These are phyloP conservation scores for Rhododendron simsii DNA, from an alignment of 148 eudicot genomes.

Conservation along the genomic window DNA sequence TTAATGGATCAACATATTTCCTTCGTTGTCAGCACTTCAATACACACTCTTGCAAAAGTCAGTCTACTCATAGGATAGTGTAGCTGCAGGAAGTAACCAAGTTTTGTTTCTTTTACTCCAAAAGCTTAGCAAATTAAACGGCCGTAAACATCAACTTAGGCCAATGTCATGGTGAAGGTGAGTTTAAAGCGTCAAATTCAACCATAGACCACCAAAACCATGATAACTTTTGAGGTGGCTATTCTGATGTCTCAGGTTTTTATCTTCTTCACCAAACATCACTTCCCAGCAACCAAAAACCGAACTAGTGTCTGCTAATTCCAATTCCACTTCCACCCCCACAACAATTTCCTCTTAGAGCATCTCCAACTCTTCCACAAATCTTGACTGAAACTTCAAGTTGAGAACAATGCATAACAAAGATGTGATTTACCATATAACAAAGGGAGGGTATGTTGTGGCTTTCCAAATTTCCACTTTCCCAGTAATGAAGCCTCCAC, in stretches of 20 bases:
- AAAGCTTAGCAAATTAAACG: neutral
- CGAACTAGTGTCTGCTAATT: neutral
- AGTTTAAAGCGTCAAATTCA: neutral
- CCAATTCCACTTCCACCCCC: neutral
- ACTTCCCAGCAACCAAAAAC: slow-evolving; percentile 3
- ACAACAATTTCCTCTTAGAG: neutral
- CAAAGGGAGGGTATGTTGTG: neutral
- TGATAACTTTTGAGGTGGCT: too few relatives aligned
- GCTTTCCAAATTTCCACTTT: neutral
- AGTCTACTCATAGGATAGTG: neutral
- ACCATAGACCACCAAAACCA: too few relatives aligned
- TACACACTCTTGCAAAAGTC: neutral
- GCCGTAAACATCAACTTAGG: neutral
- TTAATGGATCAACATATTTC: neutral
- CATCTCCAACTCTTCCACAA: neutral
- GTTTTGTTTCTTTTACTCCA: neutral
- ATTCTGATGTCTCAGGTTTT: neutral
- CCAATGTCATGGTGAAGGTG: neutral
- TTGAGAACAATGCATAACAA: neutral
- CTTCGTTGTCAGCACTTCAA: neutral
- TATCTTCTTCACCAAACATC: neutral
- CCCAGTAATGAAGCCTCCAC: neutral
- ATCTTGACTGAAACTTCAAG: neutral
- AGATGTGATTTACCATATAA: neutral
- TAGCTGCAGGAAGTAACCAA: neutral